These are phyloP conservation scores for Amanita phalloides DNA, from an alignment of 768 basidiomycete species.

Conservation along the genomic window DNA sequence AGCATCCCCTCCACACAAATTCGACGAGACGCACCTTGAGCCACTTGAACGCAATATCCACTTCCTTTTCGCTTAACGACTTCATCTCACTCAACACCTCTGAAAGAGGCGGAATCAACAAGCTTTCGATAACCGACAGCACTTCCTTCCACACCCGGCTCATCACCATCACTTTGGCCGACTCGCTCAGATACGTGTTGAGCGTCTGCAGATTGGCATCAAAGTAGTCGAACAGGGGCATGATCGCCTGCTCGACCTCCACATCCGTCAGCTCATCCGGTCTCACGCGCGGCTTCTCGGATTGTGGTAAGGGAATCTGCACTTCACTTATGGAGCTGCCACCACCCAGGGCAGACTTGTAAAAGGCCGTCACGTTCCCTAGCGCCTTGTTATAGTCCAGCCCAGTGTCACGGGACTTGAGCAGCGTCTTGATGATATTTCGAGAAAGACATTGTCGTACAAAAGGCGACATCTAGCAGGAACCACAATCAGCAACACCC, in stretches of 20 bases:
- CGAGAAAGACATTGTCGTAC: slow-evolving; percentile 82
- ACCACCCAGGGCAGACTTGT: slow-evolving; percentile 62
- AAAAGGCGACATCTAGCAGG: slow-evolving; percentile 79
- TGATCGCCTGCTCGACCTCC: slow-evolving; percentile 89
- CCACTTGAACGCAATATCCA: slow-evolving; percentile 99
- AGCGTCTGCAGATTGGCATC: slow-evolving; percentile 88
- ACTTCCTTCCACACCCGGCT: slow-evolving; percentile 95
- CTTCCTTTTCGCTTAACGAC: slow-evolving; percentile 88
- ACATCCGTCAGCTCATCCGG: slow-evolving; percentile 83
- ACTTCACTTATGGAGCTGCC: slow-evolving; percentile 49
- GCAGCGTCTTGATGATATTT: slow-evolving; percentile 60
- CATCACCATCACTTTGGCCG: slow-evolving; percentile 89
- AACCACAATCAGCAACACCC: neutral
- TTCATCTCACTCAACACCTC: slow-evolving; percentile 85
- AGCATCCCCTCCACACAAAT: neutral
- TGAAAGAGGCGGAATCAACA: slow-evolving; percentile 86
- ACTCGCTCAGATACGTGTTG: slow-evolving; percentile 77
- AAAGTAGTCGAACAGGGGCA: slow-evolving; percentile 91
- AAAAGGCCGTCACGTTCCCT: slow-evolving; percentile 70
- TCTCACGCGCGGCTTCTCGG: slow-evolving; percentile 68
- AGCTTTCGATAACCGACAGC: slow-evolving; percentile 69
- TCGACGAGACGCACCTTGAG: slow-evolving; percentile 49
- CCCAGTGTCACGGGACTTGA: slow-evolving; percentile 47
- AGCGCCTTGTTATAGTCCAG: slow-evolving; percentile 89
- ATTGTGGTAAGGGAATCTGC: slow-evolving; percentile 62